Conservation (phyloP, 2,329 filamentous ascomycete genomes). For the Ophiostoma novo-ulmi region DNA sequence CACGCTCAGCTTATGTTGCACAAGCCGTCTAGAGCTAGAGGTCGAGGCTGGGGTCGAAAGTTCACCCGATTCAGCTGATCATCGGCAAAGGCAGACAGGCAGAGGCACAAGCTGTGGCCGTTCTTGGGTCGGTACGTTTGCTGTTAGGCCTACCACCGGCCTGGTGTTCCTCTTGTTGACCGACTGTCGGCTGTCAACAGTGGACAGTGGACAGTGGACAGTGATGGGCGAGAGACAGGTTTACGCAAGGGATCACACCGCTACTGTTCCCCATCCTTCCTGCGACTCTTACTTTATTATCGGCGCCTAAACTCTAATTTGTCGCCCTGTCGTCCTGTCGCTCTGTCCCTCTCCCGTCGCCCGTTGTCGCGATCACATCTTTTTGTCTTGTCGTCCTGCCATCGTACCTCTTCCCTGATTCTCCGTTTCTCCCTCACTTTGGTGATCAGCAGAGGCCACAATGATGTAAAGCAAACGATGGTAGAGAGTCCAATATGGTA, state of each 20-base stretch:
- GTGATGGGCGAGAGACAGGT: not conserved
- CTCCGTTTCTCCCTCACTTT: not conserved
- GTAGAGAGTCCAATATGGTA: not conserved
- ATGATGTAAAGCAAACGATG: not conserved
- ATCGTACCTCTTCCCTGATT: not conserved
- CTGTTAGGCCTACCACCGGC: not conserved
- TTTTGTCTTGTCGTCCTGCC: not conserved
- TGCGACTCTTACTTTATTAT: too few species aligned
- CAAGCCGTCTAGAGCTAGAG: not conserved
- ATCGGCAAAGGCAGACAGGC: not conserved
- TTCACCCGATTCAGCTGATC: not conserved
- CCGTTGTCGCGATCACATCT: constrained; percentile 4
- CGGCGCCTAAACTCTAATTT: not conserved
- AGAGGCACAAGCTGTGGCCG: not conserved
- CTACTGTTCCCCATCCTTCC: constrained; percentile 8
- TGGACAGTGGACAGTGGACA: too few species aligned
- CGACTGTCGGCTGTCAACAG: not conserved
- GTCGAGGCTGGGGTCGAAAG: not conserved
- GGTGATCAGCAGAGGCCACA: not conserved
- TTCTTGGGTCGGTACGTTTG: not conserved
- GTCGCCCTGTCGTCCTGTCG: constrained; percentile 2
- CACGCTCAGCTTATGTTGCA: not conserved
- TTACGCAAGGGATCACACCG: constrained; percentile 12
- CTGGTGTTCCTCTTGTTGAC: not conserved
- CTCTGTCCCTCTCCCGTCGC: constrained; percentile 12